These are phyloP conservation scores for Aspergillus fumigatus DNA, from an alignment of 2,329 filamentous ascomycete species.

Conservation along the genomic window DNA sequence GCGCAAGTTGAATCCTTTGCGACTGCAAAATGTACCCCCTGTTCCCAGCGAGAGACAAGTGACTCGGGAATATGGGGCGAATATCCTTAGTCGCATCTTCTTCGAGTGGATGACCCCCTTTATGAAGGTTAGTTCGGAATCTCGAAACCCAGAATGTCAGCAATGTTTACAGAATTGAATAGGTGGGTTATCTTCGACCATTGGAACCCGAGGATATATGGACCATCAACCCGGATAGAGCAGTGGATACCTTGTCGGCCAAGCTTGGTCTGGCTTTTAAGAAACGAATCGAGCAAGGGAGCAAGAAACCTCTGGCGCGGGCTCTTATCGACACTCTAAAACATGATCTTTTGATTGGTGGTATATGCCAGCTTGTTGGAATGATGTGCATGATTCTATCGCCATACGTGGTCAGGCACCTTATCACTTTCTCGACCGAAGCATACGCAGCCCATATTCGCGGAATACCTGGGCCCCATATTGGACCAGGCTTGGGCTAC, in stretches of 20 bases:
- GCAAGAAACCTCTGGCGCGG: slow-evolving; percentile 69
- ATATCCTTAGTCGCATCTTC: slow-evolving; percentile 68
- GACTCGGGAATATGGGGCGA: slow-evolving; percentile 68
- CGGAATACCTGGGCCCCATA: slow-evolving; percentile 54
- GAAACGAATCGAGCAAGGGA: slow-evolving; percentile 61
- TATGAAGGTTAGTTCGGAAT: slow-evolving; percentile 61
- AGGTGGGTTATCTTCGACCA: slow-evolving; percentile 79
- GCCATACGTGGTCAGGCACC: slow-evolving; percentile 77
- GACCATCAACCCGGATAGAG: slow-evolving; percentile 76
- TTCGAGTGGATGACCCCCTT: slow-evolving; percentile 90
- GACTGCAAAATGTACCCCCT: slow-evolving; percentile 49
- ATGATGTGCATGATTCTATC: slow-evolving; percentile 71
- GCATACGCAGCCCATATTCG: slow-evolving; percentile 64
- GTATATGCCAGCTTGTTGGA: slow-evolving; percentile 68
- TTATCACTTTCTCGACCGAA: slow-evolving; percentile 79
- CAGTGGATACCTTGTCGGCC: slow-evolving; percentile 63
- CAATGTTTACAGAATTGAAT: slow-evolving; percentile 10
- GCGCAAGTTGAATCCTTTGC: slow-evolving; percentile 42
- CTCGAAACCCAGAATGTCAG: slow-evolving; percentile 8
- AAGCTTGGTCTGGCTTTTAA: slow-evolving; percentile 66
- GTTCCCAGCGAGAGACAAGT: slow-evolving; percentile 50
- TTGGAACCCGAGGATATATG: slow-evolving; percentile 84
- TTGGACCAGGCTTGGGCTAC: slow-evolving; percentile 74
- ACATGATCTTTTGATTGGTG: slow-evolving; percentile 79
- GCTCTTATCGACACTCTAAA: slow-evolving; percentile 84